Base-by-base conservation (phyloP, 192 early-diverging fungal genomes). In the Bifiguratus adelaidae region DNA sequence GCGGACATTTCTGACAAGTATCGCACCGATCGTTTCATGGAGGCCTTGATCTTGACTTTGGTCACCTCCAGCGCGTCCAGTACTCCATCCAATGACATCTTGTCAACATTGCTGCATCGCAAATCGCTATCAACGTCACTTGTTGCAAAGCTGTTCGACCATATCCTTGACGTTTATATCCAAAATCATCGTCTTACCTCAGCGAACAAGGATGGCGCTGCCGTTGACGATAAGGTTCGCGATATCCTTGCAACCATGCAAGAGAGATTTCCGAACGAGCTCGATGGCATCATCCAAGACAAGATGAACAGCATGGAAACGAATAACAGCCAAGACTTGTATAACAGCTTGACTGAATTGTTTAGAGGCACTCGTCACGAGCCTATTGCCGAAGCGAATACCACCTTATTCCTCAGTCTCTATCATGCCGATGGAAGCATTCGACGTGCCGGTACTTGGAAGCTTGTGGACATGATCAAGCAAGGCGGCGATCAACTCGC, bases 351-450 rank as follows among this genome's bases (percentile, higher is more conserved):
- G 8, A 47, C 71, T 3, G 52, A 60, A 27, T 62, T 63, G 7
- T 80, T 82, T 51, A 52, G 69, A 20, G 81, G 80, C 32, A 77
- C 77, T 13, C 60, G 68, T 4, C 71, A 76, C 46, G 69, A 82
- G 47, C 50, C 81, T 2, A 55, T 92, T 9, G 65, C 75, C 45
- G 79, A 82, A 32, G 70, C 76, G 3, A 76, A 77, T 37, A 90
- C 88, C 1, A 90, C 87, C 3, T 59, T 95, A 18, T 92, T 74
- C 49, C 72, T 92, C 41, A 81, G 83, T 67, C 65, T 95, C 38
- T 76, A 85, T 43, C 83, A 88, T 44, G 66, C 75, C 0, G 77
- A 91, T 15, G 44, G 74, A 0, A 67, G 74, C 9, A 74, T 89
- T 18, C 76, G 92, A 7, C 58, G 86, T 21, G 47, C 85, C 4